Base-by-base conservation (phyloP, 2,329 filamentous ascomycete genomes). In the Botrytis porri region DNA sequence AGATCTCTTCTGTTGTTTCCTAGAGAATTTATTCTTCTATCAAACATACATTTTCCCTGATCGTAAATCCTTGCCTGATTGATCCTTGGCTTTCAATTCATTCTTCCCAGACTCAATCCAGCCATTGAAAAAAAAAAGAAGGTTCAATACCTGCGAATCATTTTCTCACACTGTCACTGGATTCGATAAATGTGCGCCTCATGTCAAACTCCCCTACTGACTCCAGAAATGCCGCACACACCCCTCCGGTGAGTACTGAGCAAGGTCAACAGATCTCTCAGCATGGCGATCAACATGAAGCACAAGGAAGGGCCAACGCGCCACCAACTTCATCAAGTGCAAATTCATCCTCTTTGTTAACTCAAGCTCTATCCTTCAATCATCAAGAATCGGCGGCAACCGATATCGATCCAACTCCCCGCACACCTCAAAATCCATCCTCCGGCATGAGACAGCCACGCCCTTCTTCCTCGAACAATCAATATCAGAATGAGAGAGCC, bases 121-220 rank as follows among this genome's bases (percentile, higher is more conserved):
- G 57, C 25, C 51, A 69, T 59, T 76, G 74, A 78, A 75, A 75
- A 39, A 48, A 48, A 37, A 60, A n/a, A 54, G 59, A 57, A 57
- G 74, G 74, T 75, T 77, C 75, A 74, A 75, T 74, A 74, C 66
- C 77, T 77, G 73, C 77, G 77, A 80, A 79, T 78, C 79, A 78
- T 74, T 74, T 73, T 76, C 66, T 74, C 79, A 80, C 79, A 80
- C 75, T 77, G 75, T 75, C 73, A 63, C 64, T 76, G 74, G 76
- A 77, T 73, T 79, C 79, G 77, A 80, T 81, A 80, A 75, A 81
- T 81, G 80, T 76, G 75, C 77, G 76, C 79, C 79, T 79, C 80
- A 81, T 81, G 80, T 79, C 79, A 77, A 79, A 74, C 71, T 77
- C 77, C 75, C 77, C 74, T 76, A 73, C 77, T 78, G 79, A 79